Base-by-base conservation (phyloP, 345 rosid species). In the Zanthoxylum bungeanum region DNA sequence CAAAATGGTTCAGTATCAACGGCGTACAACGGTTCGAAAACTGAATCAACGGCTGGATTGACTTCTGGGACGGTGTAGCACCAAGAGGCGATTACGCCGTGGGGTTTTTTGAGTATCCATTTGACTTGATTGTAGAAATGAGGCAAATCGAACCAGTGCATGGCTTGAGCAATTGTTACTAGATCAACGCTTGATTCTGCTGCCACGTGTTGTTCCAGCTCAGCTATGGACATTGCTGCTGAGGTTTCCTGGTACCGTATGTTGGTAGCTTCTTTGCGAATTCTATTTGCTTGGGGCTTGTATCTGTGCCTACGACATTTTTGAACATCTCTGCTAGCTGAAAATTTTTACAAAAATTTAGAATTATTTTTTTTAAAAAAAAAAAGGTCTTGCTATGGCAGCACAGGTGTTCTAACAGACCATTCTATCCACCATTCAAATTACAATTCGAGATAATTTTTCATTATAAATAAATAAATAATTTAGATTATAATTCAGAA, bases 61-160 rank as follows among this genome's bases (percentile, higher is more conserved):
- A 93, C 80, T 74, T 86, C 73, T 12, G 95, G 97, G 7, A 60
- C 59, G 4, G 91, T 86, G 88, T 93, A 93, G 87, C 98, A 91
- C 95, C 98, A 91, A 0, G 93, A 86, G 0, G 93, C 97, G 42
- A 91, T 24, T 12, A 88, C 91, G 0, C 98, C 98, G 27, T 86
- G 4, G 9, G 98, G 97, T 56, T 88, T 93, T 64, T 88, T 86
- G 68, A 94, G 88, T 5, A 85, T 88, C 77, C 81, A 79, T 74
- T 85, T 82, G 59, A 82, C 97, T 74, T 85, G 89, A 0, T 67
- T 61, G 84, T 90, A 87, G 60, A 93, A 91, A 9, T 44, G 25
- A 9, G 82, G 76, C 52, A 84, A 88, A 16, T 86, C 89, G 44
- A 93, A 83, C 95, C 98, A 91, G 46, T 93, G 97, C 42, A 93